Base-by-base conservation (phyloP, 345 rosid genomes). In the Hibiscus syriacus region DNA sequence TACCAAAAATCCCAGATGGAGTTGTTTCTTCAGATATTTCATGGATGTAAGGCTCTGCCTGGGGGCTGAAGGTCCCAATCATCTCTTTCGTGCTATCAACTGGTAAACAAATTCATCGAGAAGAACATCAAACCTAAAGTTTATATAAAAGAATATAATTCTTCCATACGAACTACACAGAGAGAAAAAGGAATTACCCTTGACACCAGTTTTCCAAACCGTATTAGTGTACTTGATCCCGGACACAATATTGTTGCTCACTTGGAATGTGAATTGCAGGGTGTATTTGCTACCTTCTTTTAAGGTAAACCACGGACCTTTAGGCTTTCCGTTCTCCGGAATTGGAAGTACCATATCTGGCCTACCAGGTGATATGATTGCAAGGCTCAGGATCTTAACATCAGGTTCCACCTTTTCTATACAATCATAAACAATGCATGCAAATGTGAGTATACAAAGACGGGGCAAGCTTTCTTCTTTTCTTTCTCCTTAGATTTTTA, bases 41-140 rank as follows among this genome's bases (percentile, higher is more conserved):
- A 62, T 87, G 89, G 2, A 78, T 84, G 78, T 90, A 93, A 23
- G 93, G 77, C 58, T 93, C 98, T 32, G 85, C 80, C 78, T 93
- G 98, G 32, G 98, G 98, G 77, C 98, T 87, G 69, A 88, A 88
- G 10, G 98, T 90, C 68, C 98, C 98, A 4, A 93, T 74, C 98
- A 90, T 93, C 80, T 85, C 88, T 78, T 66, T 66, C 27, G 26
- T 11, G 72, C 64, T 80, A 76, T 93, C 98, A 72, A 93, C 98
- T 93, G 79, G 52, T 16, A 68, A 17, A 68, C 20, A 49, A 52
- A 39, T 68, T 57, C 71, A 39, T 30, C n/a, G 36, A 10, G 2
- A 43, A 57, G 30, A 68, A 11, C n/a, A 32, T 57, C 0, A 62
- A 61, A 72, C n/a, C 6, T 25, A 27, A 23, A 36, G 12, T 3